These are phyloP conservation scores for Oropetium thomaeum DNA, from an alignment of 176 grass and related monocot genomes.

Conservation along the genomic window DNA sequence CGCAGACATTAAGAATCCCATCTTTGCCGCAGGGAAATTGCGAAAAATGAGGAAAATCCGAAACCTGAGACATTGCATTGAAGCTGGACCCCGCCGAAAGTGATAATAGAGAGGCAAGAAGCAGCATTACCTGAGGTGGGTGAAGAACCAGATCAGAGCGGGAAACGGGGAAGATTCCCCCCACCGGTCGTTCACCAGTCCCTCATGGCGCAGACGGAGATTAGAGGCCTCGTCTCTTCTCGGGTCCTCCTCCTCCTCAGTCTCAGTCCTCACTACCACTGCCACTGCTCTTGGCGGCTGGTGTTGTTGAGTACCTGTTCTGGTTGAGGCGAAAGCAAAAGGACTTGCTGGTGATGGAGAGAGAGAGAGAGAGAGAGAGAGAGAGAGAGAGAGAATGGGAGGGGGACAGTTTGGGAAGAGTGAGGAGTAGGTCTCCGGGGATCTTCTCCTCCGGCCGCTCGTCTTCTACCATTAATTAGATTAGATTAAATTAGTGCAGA, in stretches of 20 bases:
- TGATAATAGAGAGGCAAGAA: background rate
- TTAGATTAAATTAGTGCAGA: background rate
- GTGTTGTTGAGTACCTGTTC: background rate
- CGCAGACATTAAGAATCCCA: background rate
- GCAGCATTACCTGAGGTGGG: slow-evolving; percentile 19
- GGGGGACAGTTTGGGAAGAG: slow-evolving; percentile 24
- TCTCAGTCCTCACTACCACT: background rate
- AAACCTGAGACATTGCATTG: background rate
- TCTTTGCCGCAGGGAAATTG: background rate
- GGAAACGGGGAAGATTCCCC: slow-evolving; percentile 4
- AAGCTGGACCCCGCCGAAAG: background rate
- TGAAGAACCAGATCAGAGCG: slow-evolving; percentile 10
- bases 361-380: background rate
- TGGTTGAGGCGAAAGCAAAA: background rate
- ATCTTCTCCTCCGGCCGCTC: slow-evolving; percentile 45
- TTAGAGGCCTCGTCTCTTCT: background rate
- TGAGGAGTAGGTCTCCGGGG: slow-evolving; percentile 22
- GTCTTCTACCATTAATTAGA: background rate
- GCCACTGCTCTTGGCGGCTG: slow-evolving; percentile 29
- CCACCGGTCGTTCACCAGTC: background rate
- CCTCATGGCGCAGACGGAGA: slow-evolving; percentile 21
- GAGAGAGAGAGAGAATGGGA: slow-evolving; percentile 7
- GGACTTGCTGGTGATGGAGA: background rate
- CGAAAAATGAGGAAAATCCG: background rate
- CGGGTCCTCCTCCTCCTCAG: background rate